Evolutionary conservation across 2,329 filamentous ascomycete species (phyloP).

Genomic region (Beauveria medogensis): DNA sequence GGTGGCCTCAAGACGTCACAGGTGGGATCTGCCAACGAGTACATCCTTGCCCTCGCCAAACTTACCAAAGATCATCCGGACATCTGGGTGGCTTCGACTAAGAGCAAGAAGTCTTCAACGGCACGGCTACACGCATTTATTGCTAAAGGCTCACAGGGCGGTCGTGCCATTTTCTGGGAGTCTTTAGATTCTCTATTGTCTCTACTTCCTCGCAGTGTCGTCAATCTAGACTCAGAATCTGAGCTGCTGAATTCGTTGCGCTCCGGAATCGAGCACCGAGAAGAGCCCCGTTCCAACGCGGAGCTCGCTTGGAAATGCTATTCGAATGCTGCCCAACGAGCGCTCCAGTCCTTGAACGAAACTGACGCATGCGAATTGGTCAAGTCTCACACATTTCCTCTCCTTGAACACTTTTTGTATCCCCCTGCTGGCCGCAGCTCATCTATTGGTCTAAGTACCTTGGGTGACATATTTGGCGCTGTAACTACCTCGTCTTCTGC

Average conservation of each 20-base stretch:
- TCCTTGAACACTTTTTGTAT: constrained; percentile 47
- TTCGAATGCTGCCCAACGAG: constrained; percentile 51
- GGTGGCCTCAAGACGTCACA: constrained; percentile 69
- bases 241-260: constrained; percentile 60
- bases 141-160: constrained; percentile 77
- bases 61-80: constrained; percentile 59
- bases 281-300: constrained; percentile 64
- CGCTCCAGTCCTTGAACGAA: constrained; percentile 38
- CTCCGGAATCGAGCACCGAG: constrained; percentile 61
- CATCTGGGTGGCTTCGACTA: constrained; percentile 58
- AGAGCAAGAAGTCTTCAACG: constrained; percentile 44
- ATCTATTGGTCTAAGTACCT: constrained; percentile 25
- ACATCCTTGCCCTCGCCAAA: constrained; percentile 56
- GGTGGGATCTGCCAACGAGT: constrained; percentile 63
- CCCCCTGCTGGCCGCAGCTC: constrained; percentile 31
- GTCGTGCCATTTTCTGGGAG: constrained; percentile 64
- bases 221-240: constrained; percentile 41
- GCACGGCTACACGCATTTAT: constrained; percentile 62
- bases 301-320: constrained; percentile 69
- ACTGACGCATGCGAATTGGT: constrained; percentile 37
- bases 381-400: constrained; percentile 42
- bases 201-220: constrained; percentile 42
- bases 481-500: constrained; percentile 32
- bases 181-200: constrained; percentile 56
- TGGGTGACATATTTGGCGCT: constrained; percentile 41